Percentiles rank a stretch among this genome's conserved stretches.
Evolutionary conservation across 495 filamentous ascomycete species (phyloP).

Genomic region (Neurospora africana): DNA sequence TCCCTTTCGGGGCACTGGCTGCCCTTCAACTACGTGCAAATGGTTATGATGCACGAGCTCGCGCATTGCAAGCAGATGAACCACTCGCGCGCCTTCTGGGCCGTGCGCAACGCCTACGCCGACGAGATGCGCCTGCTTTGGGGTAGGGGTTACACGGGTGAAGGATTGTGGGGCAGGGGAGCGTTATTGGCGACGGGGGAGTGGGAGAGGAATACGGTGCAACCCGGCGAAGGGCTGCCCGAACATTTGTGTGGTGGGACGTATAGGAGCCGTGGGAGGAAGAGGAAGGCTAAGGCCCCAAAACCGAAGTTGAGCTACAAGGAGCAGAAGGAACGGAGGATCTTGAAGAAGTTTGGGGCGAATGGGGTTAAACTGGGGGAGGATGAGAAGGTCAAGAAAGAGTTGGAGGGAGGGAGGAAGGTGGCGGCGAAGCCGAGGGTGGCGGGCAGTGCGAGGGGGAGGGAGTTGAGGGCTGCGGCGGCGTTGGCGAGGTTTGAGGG

Average conservation of each 20-base stretch:
- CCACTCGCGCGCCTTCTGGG: constrained; percentile 63
- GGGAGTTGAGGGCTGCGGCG: constrained; percentile 66
- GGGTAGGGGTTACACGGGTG: constrained; percentile 56
- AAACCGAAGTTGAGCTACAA: constrained; percentile 43
- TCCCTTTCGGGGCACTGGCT: constrained; percentile 56
- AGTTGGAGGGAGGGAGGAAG: constrained; percentile 55
- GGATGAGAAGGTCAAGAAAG: constrained; percentile 48
- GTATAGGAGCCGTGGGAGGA: constrained; percentile 43
- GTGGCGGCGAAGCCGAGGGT: constrained; percentile 55
- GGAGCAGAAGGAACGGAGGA: constrained; percentile 52
- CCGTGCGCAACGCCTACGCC: constrained; percentile 55
- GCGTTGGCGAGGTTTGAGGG: constrained; percentile 63
- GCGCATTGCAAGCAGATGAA: constrained; percentile 83
- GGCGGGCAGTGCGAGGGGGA: constrained; percentile 55
- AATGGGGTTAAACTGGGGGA: constrained; percentile 56
- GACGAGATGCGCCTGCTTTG: constrained; percentile 54
- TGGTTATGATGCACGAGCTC: constrained; percentile 79
- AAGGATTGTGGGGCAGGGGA: constrained; percentile 68
- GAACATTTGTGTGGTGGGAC: constrained; percentile 62
- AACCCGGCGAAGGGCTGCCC: constrained; percentile 42
- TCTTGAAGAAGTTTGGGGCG: constrained; percentile 64
- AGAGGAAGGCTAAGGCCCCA: constrained; percentile 41
- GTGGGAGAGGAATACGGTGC: constrained; percentile 42
- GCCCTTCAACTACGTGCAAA: constrained; percentile 64
- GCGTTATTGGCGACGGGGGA: constrained; percentile 46